These are phyloP conservation scores for Gonapodya prolifera DNA, from an alignment of 192 early-diverging fungal genomes.

Conservation along the genomic window DNA sequence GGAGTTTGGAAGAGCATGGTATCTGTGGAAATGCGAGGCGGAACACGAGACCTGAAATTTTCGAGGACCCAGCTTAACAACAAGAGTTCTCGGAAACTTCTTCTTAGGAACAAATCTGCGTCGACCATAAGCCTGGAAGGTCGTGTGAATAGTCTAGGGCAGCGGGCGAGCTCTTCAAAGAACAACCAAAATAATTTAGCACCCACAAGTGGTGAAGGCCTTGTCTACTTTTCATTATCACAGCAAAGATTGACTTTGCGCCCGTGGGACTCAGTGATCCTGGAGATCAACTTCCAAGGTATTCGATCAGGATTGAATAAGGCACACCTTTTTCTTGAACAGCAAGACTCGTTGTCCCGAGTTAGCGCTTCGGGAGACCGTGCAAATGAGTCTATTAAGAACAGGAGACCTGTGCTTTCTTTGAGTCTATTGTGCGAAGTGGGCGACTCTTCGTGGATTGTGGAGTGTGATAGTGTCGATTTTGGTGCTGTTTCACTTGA, in stretches of 20 bases:
- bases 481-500: conserved; percentile 31
- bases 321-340: conserved; percentile 25
- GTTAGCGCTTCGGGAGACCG: conserved; percentile 4
- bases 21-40: conserved; percentile 21
- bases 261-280: conserved; percentile 28
- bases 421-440: conserved; percentile 9
- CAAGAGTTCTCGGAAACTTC: conserved; percentile 21
- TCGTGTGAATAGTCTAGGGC: conserved; percentile 15
- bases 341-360: conserved; percentile 29
- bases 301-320: conserved; percentile 26
- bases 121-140: conserved; percentile 32
- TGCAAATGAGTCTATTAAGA: not conserved
- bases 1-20: conserved; percentile 28
- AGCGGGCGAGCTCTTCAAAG: conserved; percentile 15
- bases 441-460: not conserved
- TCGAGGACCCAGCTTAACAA: conserved; percentile 25
- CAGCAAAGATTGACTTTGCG: conserved; percentile 22
- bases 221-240: conserved; percentile 10
- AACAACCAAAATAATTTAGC: conserved; percentile 13
- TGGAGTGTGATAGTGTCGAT: conserved; percentile 15
- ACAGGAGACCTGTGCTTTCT: not conserved
- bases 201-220: not conserved
- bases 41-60: conserved; percentile 19
- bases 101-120: conserved; percentile 31
- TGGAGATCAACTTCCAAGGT: conserved; percentile 33